These are phyloP conservation scores for Zygosaccharomyces gambellarensis DNA, from an alignment of 805 yeast species.

Conservation along the genomic window DNA sequence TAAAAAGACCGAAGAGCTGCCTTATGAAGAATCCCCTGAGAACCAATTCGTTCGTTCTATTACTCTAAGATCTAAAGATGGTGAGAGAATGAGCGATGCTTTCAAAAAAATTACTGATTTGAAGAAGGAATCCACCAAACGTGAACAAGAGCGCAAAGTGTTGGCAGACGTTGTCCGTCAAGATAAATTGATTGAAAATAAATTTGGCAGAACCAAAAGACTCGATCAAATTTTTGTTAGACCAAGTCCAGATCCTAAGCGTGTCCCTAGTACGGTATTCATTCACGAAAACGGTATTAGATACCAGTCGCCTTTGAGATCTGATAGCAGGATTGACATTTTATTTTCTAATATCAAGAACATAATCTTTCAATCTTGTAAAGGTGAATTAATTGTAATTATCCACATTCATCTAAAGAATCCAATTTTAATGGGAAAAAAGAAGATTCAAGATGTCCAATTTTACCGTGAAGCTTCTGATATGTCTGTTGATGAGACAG, in stretches of 20 bases:
- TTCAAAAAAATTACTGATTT: conserved; percentile 85
- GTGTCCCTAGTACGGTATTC: conserved; percentile 83
- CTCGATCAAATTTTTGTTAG: conserved; percentile 85
- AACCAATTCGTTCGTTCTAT: conserved; percentile 83
- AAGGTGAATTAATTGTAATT: conserved; percentile 86
- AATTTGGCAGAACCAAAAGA: conserved; percentile 78
- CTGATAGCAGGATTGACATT: conserved; percentile 83
- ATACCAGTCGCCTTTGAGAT: conserved; percentile 78
- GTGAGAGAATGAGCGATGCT: conserved; percentile 85
- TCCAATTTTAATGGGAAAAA: conserved; percentile 93
- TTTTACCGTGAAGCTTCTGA: conserved; percentile 96
- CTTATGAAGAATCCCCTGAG: conserved; percentile 84
- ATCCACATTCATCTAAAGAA: conserved; percentile 89
- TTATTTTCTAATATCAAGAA: conserved; percentile 88
- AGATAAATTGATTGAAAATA: conserved; percentile 77
- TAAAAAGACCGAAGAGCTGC: conserved; percentile 70
- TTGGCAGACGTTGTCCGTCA: conserved; percentile 93
- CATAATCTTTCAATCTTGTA: conserved; percentile 91
- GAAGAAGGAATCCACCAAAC: conserved; percentile 84
- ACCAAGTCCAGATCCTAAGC: conserved; percentile 96
- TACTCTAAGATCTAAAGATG: conserved; percentile 84
- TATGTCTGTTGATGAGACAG: conserved; percentile 94
- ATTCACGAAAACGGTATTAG: conserved; percentile 96
- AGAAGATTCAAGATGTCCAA: conserved; percentile 91
- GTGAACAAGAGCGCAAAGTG: conserved; percentile 86